Conservation (phyloP, 176 grass and related monocot genomes). For the Hordeum marinum region DNA sequence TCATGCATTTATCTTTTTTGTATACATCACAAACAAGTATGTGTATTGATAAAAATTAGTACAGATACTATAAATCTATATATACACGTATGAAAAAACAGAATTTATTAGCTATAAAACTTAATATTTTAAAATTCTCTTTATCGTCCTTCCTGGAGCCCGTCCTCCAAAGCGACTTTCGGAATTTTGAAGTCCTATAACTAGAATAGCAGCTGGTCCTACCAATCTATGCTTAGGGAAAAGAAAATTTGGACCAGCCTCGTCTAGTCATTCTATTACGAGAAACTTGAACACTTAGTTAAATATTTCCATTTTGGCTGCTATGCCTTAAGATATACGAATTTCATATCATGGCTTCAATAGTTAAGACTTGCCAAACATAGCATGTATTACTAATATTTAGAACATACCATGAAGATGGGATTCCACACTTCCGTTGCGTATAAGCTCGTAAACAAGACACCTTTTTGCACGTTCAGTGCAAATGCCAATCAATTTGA, state of each 20-base stretch:
- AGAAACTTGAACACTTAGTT: background rate
- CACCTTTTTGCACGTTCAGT: constrained; percentile 78
- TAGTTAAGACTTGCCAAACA: background rate
- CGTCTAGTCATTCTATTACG: background rate
- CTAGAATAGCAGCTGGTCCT: background rate
- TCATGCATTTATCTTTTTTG: too few species aligned
- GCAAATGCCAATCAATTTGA: constrained; percentile 95
- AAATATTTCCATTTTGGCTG: background rate
- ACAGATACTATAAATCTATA: too few species aligned
- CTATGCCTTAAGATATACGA: background rate
- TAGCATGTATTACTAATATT: background rate
- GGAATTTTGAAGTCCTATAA: background rate
- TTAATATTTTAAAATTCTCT: too few species aligned
- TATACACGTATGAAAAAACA: too few species aligned
- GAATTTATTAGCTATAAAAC: too few species aligned
- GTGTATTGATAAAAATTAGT: too few species aligned
- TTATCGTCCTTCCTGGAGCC: too few species aligned
- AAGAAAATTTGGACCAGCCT: background rate
- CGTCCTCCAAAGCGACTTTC: too few species aligned
- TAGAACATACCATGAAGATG: constrained; percentile 85
- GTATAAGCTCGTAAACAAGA: constrained; percentile 90
- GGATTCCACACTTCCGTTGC: constrained; percentile 92
- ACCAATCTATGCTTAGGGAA: background rate
- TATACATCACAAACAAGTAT: too few species aligned
- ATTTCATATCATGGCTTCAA: background rate